phyloP scores from a whole-genome alignment of 495 filamentous ascomycete genomes.

The Xylaria scruposa region DNA sequence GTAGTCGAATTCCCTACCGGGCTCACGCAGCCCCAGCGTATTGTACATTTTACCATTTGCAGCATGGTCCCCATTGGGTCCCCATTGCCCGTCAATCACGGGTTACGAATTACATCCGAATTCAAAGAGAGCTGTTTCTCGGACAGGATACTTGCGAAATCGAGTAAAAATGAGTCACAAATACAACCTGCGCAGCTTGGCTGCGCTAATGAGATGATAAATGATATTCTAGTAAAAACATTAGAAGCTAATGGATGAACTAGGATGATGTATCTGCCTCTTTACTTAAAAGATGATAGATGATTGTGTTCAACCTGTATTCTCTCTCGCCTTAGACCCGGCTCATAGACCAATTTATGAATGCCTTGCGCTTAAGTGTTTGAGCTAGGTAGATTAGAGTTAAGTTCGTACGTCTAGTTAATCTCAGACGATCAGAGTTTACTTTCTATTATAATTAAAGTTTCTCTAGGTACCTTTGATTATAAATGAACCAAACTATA shows the following conservation, averaged over 20 bases:
- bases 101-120: not conserved
- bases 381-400: not conserved
- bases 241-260: not conserved
- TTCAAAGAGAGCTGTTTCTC: not conserved
- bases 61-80: not conserved
- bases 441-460: not conserved
- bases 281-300: not conserved
- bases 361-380: not conserved
- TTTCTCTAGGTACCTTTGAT: not conserved
- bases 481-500: not conserved
- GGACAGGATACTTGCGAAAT: not conserved
- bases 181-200: not conserved
- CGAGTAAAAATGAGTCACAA: not conserved
- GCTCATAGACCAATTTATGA: not conserved
- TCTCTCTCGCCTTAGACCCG: not conserved
- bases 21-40: conserved; percentile 27
- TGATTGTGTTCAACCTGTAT: not conserved
- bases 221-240: not conserved
- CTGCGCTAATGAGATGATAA: not conserved
- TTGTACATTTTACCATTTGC: conserved; percentile 28
- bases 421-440: not conserved
- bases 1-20: conserved; percentile 23
- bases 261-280: not conserved
- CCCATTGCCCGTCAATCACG: not conserved
- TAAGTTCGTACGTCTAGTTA: not conserved